Conservation (phyloP, 805 yeast genomes). For the Peterozyma xylosa region DNA sequence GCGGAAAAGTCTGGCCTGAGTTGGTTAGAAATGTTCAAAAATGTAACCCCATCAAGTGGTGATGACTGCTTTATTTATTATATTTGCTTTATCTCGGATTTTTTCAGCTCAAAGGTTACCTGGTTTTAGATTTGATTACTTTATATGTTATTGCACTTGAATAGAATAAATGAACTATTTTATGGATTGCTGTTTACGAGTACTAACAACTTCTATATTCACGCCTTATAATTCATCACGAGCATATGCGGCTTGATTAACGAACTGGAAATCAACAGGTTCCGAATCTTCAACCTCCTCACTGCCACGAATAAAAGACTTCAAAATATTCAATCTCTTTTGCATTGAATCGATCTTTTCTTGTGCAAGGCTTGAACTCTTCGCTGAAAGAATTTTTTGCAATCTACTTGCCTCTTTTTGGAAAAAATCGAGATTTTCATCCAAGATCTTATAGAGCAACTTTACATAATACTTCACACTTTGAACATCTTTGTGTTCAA, state of each 20-base stretch:
- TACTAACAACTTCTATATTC: conserved; percentile 11
- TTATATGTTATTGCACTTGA: not conserved
- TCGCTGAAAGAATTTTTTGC: conserved; percentile 25
- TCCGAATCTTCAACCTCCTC: not conserved
- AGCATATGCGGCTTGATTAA: not conserved
- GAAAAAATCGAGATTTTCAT: conserved; percentile 37
- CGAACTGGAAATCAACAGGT: not conserved
- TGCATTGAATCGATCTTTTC: conserved; percentile 43
- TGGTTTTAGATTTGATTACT: not conserved
- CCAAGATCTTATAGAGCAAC: conserved; percentile 33
- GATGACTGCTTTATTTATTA: conserved; percentile 1
- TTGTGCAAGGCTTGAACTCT: conserved; percentile 26
- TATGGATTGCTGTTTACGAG: conserved; percentile 3
- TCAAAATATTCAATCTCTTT: conserved; percentile 44
- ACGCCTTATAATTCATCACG: conserved; percentile 18
- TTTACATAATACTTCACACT: conserved; percentile 39
- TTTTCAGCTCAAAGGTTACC: not conserved
- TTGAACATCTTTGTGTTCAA: conserved; percentile 21
- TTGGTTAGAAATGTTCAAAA: conserved; percentile 55
- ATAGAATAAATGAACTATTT: not conserved
- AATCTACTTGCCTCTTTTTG: conserved; percentile 39
- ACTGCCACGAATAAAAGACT: conserved; percentile 16
- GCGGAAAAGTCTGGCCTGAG: conserved; percentile 66
- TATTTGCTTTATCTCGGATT: not conserved
- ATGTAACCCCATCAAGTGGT: conserved; percentile 49